phyloP scores from a whole-genome alignment of 257 asterid genomes.

The Petunia axillaris region DNA sequence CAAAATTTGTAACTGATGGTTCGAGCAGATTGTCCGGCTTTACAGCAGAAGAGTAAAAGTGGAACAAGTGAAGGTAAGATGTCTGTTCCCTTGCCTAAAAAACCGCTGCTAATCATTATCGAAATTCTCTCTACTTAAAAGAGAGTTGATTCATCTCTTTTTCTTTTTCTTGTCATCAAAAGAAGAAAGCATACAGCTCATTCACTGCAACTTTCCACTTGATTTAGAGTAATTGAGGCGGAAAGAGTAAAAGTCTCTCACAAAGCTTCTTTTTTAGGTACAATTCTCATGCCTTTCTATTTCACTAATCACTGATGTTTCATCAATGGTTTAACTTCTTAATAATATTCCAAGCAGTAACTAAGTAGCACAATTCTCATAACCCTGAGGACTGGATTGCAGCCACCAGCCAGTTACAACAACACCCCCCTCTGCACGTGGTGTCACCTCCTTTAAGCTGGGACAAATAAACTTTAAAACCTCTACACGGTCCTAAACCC shows the following conservation, averaged over 20 bases:
- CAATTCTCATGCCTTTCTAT: background rate
- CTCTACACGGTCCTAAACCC: background rate
- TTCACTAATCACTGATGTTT: background rate
- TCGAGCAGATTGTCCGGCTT: background rate
- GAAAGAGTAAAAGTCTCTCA: background rate
- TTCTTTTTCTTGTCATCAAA: constrained; percentile 16
- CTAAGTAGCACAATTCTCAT: no score
- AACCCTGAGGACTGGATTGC: no score
- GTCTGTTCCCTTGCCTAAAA: background rate
- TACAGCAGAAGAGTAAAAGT: constrained; percentile 4
- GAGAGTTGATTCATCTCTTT: background rate
- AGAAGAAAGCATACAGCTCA: background rate
- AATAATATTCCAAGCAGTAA: background rate
- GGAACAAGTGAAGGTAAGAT: background rate
- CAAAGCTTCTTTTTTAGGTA: background rate
- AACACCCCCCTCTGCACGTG: background rate
- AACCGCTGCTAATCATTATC: constrained; percentile 9
- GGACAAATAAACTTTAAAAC: background rate
- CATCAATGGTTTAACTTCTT: background rate
- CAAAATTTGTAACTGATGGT: background rate
- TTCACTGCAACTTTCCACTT: background rate
- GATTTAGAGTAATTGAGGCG: constrained; percentile 7
- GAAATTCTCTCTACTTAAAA: background rate
- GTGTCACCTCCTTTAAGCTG: background rate
- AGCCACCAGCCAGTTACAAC: background rate